These are phyloP conservation scores for Myxozyma lipomycoides DNA, from an alignment of 805 yeast species.

Conservation along the genomic window DNA sequence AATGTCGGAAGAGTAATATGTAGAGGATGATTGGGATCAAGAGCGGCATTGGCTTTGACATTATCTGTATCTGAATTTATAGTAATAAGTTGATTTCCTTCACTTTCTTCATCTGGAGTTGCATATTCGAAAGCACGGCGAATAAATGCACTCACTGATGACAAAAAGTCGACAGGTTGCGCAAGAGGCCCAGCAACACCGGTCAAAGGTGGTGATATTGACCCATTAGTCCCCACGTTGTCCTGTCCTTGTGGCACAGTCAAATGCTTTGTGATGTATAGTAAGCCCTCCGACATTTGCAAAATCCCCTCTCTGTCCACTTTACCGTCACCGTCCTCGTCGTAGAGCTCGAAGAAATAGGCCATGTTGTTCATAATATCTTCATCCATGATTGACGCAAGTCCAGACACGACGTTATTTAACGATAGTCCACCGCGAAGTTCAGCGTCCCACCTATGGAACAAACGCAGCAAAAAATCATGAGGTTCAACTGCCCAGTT, in stretches of 20 bases:
- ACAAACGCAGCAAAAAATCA: conserved; percentile 60
- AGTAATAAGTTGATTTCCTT: conserved; percentile 20
- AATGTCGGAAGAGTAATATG: conserved; percentile 78
- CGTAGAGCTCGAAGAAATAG: conserved; percentile 74
- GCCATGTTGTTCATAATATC: conserved; percentile 78
- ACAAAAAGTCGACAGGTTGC: conserved; percentile 51
- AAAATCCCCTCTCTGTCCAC: conserved; percentile 76
- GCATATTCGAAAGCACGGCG: conserved; percentile 90
- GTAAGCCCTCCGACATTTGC: conserved; percentile 79
- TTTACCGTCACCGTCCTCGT: conserved; percentile 52
- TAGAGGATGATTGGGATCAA: conserved; percentile 75
- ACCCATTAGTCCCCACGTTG: conserved; percentile 3
- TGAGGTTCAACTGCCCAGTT: conserved; percentile 58
- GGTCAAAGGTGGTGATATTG: conserved; percentile 6
- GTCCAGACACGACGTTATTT: conserved; percentile 66
- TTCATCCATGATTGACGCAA: conserved; percentile 61
- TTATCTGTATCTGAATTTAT: conserved; percentile 30
- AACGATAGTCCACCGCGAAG: conserved; percentile 53
- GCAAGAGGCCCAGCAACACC: not conserved
- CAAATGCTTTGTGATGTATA: conserved; percentile 73
- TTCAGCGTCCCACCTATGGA: conserved; percentile 65
- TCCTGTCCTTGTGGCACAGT: conserved; percentile 2
- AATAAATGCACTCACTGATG: conserved; percentile 82
- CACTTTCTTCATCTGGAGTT: conserved; percentile 22
- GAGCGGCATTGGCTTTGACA: conserved; percentile 69